Percentiles rank a stretch among this genome's conserved stretches.
phyloP scores from a whole-genome alignment of 163 green algal genomes.

The Chloroidium sp. region DNA sequence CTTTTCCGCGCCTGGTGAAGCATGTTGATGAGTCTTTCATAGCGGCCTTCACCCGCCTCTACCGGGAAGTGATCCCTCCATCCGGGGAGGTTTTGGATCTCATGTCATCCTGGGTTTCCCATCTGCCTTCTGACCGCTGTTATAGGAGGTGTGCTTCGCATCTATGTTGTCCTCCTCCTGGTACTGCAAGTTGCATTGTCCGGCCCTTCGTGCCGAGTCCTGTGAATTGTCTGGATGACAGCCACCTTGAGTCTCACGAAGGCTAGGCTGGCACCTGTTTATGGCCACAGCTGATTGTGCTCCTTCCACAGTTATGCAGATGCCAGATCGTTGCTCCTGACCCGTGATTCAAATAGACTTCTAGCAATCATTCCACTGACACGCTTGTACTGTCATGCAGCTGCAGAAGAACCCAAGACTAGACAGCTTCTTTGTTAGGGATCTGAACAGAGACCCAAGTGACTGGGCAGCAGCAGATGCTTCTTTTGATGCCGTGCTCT shows the following conservation, averaged over 20 bases:
- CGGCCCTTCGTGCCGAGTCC: too few relatives aligned
- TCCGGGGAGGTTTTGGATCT: slow-evolving; percentile 79
- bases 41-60: slow-evolving; percentile 10
- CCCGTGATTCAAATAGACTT: too few relatives aligned
- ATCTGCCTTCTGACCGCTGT: slow-evolving; percentile 72
- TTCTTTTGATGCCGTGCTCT: slow-evolving; percentile 67
- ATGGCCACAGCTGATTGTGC: too few relatives aligned
- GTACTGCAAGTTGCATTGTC: slow-evolving; percentile 60
- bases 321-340: too few relatives aligned
- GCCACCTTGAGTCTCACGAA: too few relatives aligned
- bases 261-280: too few relatives aligned
- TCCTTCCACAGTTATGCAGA: too few relatives aligned
- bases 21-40: slow-evolving; percentile 13
- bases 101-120: slow-evolving; percentile 80
- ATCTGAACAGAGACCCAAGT: slow-evolving; percentile 66
- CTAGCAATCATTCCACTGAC: too few relatives aligned
- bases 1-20: not conserved
- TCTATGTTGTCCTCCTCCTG: slow-evolving; percentile 62
- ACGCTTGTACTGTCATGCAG: slow-evolving; percentile 12
- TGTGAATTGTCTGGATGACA: too few relatives aligned
- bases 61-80: slow-evolving; percentile 15
- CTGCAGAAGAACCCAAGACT: slow-evolving; percentile 43
- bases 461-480: slow-evolving; percentile 48
- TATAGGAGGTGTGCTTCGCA: slow-evolving; percentile 55
- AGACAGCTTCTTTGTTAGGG: slow-evolving; percentile 56